Evolutionary conservation across 1,139 yeast species (phyloP).

Genomic region (Debaryomyces subglobosus): DNA sequence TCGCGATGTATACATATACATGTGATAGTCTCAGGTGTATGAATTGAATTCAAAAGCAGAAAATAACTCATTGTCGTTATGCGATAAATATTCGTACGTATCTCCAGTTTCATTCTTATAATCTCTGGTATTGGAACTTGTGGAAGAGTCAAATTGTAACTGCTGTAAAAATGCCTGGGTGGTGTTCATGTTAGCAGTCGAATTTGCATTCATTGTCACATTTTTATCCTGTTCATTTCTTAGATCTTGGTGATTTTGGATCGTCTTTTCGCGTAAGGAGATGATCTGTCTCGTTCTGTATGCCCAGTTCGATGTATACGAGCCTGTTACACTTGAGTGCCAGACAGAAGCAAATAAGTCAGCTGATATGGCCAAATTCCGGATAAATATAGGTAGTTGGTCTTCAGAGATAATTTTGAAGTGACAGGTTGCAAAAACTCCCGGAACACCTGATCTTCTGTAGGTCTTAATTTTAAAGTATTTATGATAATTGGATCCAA

Average conservation of each 20-base stretch:
- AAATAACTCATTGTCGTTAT: constrained; percentile 29
- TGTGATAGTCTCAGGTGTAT: constrained; percentile 25
- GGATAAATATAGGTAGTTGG: constrained; percentile 62
- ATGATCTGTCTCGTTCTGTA: constrained; percentile 63
- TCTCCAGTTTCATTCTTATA: constrained; percentile 1
- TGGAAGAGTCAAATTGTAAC: constrained; percentile 21
- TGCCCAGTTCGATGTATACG: constrained; percentile 65
- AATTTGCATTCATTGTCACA: constrained; percentile 7
- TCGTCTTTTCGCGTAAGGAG: constrained; percentile 48
- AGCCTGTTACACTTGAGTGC: constrained; percentile 55
- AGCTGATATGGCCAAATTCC: constrained; percentile 69
- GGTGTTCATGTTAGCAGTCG: constrained; percentile 19
- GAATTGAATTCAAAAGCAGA: constrained; percentile 43
- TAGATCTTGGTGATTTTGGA: constrained; percentile 29
- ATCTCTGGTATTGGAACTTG: constrained; percentile 9
- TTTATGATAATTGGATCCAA: constrained; percentile 14
- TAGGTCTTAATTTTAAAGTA: constrained; percentile 65
- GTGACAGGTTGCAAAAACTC: constrained; percentile 74
- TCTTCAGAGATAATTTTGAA: constrained; percentile 67
- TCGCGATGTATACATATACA: not conserved
- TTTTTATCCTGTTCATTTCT: constrained; percentile 24
- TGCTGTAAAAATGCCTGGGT: constrained; percentile 35
- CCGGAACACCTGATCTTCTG: constrained; percentile 73
- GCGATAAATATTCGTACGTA: constrained; percentile 26
- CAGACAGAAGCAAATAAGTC: constrained; percentile 76